Evolutionary conservation across 129 eudicot species (phyloP), one percentile per base, ranked within the genome.

Genomic region (Flaveria robusta): DNA sequence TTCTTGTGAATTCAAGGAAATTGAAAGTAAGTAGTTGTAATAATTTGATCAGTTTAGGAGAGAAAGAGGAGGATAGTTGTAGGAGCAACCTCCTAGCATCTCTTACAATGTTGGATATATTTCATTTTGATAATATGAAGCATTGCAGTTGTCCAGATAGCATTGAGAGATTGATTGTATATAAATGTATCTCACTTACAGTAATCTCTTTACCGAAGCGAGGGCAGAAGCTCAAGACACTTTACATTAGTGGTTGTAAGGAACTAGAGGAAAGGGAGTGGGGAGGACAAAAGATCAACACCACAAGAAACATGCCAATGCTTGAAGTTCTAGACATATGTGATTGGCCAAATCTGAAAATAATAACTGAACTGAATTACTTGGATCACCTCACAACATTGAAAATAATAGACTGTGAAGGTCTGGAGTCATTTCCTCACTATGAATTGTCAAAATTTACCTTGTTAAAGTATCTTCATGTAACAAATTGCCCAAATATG

Each of bases 351-450:
- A 51, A 51, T 71, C 47, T 29, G 24, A 29, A 70, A 71, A 9
- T 6, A 47, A 47, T 47, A 13, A 14, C 34, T 71, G 29, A 52
- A 31, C 22, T 71, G 65, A 52, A 37, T 7, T 18, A 34, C 31
- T 31, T 52, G n/a, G 41, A 42, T 69, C 50, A 47, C 5, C 70
- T 76, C 74, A 66, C 59, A 3, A 1, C 1, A 5, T 76, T 66
- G 47, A 1, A 1, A 5, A 76, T 76, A 26, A 1, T 1, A 1
- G 3, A 15, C 20, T 77, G 76, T 66, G 70, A 43, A 37, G 43
- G 20, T 9, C 22, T 78, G 66, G 34, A 52, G 52, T 69, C 76
- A 56, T 70, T 78, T 69, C 76, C 75, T 3, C 34, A 52, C 27
- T 14, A 71, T 20, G 76, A 68, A 54, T 37, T 77, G 69, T 15